These are phyloP conservation scores for Ailanthus altissimus DNA, from an alignment of 345 rosid genomes.

Conservation along the genomic window DNA sequence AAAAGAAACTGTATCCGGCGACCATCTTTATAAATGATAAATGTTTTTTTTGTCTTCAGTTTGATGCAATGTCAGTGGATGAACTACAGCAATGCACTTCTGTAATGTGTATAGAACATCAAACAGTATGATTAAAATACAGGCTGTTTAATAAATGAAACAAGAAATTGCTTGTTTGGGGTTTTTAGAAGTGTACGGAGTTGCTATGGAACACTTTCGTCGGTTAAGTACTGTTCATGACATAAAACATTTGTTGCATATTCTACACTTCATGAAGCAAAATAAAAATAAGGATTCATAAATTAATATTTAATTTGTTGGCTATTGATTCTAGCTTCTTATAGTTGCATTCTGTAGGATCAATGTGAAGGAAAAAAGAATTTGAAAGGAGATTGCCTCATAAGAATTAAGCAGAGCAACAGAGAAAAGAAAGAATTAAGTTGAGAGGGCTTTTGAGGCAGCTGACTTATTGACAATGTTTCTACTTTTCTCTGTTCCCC, in stretches of 20 bases:
- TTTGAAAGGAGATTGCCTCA: background rate
- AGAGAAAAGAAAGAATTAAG: background rate
- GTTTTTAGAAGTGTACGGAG: background rate
- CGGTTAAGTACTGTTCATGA: background rate
- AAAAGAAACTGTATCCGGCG: no score
- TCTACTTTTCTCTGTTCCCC: background rate
- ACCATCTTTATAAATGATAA: background rate
- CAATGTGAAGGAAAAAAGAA: background rate
- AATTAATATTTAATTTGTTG: background rate
- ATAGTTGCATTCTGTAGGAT: background rate
- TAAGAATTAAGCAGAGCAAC: background rate
- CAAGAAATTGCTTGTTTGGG: background rate
- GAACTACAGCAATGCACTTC: background rate
- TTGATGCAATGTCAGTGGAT: background rate
- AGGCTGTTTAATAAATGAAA: background rate
- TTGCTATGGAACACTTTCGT: background rate
- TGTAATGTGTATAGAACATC: background rate
- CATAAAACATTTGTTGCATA: background rate
- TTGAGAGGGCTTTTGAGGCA: background rate
- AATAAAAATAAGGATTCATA: background rate
- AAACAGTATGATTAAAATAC: conserved; percentile 1
- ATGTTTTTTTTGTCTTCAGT: background rate
- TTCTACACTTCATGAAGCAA: background rate
- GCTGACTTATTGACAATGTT: background rate
- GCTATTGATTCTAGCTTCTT: background rate